Evolutionary conservation across 805 yeast genomes (phyloP), one percentile per base, ranked within the genome.

Genomic region (Hanseniaspora lindneri): DNA sequence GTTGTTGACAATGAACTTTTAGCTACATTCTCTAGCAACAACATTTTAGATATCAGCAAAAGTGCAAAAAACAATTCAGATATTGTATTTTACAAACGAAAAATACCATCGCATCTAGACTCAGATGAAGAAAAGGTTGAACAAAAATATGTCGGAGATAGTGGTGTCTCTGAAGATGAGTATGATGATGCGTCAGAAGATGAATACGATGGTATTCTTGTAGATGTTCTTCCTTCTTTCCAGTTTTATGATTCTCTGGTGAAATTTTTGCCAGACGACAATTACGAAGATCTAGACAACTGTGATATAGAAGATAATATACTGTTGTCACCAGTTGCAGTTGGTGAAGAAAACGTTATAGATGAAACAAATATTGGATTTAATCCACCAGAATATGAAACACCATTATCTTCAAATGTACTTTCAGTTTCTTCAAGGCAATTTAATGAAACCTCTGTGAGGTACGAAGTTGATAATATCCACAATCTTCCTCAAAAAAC

Each of bases 141-240:
- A 9, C 8, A 27, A 11, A 27, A 9, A 9, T 27, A 9, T 27
- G 29, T 9, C 8, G n/a, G 21, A 11, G 27, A 28, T 19, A 37
- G 17, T 6, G 7, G 28, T 13, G 28, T 16, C 17, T 4, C 7
- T n/a, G 41, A 36, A 4, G 51, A 41, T 23, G 46, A 41, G 13
- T 29, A 42, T 6, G 40, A 37, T 16, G 40, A 27, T 21, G 48
- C 39, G 2, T 29, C 34, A 13, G 40, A 37, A 3, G 43, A 41
- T 30, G 51, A 49, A 27, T n/a, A n/a, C 4, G 48, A 42, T 16
- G 44, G 39, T 9, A 27, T 49, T n/a, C 29, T 54, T 9, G 53
- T 58, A 2, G 59, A 56, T 41, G 56, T 58, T 4, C 41, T 58
- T n/a, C 61, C 61, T 8, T 56, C 60, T 1, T 58, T 58, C 39